Evolutionary conservation across 2,329 filamentous ascomycete genomes (phyloP), one percentile per base, ranked within the genome.

Genomic region (Orbilia ellipsospora): DNA sequence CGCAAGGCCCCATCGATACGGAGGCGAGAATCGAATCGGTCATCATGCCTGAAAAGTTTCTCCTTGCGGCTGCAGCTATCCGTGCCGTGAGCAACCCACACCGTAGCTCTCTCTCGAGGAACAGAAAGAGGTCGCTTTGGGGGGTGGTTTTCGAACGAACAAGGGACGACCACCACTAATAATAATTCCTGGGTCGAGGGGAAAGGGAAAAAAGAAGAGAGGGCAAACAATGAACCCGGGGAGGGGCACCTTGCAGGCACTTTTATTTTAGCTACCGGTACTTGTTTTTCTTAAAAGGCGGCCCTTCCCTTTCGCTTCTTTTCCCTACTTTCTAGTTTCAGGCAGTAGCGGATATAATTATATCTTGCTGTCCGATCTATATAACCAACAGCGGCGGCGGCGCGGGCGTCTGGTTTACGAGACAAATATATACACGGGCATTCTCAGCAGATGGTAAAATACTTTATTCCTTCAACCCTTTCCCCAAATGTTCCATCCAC

Each of bases 31-130:
- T 59, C 18, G 15, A 15, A 55, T 56, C 56, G 31, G 44, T 51
- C 18, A 52, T 18, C n/a, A 52, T n/a, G 12, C 20, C 48, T 20
- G 48, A 52, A 18, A 51, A 51, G 23, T 44, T 20, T 7, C 31
- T 66, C 54, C 59, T 63, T 56, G 70, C 70, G 70, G 70, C 63
- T 67, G 70, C 70, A 74, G 70, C 70, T 74, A 74, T 62, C 70
- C 70, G 70, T 74, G 63, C 70, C 70, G 70, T 74, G 31, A 36
- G 31, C 31, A 36, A 36, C 31, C 31, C 31, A 36, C 31, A 57
- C 62, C 48, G 54, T 45, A 23, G 4, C 2, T 28, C 28, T 23
- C 28, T 16, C 18, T 10, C 4, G 55, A n/a, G 44, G 44, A 13
- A 23, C 2, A 23, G 13, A 18, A 5, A 18, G 7, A 4, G 16